Evolutionary conservation across 2,329 filamentous ascomycete species (phyloP).

Genomic region (Fusarium sp.): DNA sequence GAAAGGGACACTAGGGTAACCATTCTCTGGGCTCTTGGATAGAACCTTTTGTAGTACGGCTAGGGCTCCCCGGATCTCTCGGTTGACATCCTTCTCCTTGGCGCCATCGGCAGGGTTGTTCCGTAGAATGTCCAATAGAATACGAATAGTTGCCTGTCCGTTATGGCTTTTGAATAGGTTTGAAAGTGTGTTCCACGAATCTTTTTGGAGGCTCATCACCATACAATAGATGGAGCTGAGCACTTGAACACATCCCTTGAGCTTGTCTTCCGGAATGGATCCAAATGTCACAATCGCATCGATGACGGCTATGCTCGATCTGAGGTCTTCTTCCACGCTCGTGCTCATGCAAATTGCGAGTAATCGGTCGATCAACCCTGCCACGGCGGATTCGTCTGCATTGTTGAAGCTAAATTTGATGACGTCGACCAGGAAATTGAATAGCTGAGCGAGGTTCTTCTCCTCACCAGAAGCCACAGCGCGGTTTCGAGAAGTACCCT

Average conservation of each 20-base stretch:
- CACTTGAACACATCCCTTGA: slow-evolving; percentile 76
- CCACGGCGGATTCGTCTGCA: slow-evolving; percentile 72
- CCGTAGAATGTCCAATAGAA: slow-evolving; percentile 73
- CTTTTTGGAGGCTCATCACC: slow-evolving; percentile 70
- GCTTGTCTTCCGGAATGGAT: slow-evolving; percentile 72
- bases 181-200: slow-evolving; percentile 77
- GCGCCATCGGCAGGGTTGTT: slow-evolving; percentile 61
- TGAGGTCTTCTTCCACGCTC: slow-evolving; percentile 73
- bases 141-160: slow-evolving; percentile 75
- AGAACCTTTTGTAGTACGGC: slow-evolving; percentile 73
- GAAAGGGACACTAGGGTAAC: slow-evolving; percentile 71
- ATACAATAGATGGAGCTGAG: slow-evolving; percentile 79
- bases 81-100: slow-evolving; percentile 64
- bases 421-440: slow-evolving; percentile 74
- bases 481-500: slow-evolving; percentile 54
- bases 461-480: slow-evolving; percentile 65
- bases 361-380: slow-evolving; percentile 71
- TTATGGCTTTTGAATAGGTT: slow-evolving; percentile 81
- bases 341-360: slow-evolving; percentile 78
- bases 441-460: slow-evolving; percentile 72
- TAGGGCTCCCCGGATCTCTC: slow-evolving; percentile 73
- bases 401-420: slow-evolving; percentile 82
- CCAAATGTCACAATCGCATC: slow-evolving; percentile 80
- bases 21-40: slow-evolving; percentile 69
- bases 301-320: slow-evolving; percentile 75